phyloP scores from a whole-genome alignment of 2,329 filamentous ascomycete species.

The Phaeosphaeriaceae sp. region DNA sequence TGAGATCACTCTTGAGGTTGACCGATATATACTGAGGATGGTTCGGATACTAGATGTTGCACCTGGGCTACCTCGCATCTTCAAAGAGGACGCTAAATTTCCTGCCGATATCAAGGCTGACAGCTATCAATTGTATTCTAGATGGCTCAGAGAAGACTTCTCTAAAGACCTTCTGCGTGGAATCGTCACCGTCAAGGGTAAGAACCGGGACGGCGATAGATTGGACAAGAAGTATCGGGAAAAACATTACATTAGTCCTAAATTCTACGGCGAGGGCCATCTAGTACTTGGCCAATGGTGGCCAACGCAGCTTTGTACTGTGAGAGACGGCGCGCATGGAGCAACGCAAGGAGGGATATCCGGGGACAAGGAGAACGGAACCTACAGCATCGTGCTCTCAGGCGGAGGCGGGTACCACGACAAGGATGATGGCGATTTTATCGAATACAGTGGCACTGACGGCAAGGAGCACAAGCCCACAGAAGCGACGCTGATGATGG shows the following conservation, averaged over 20 bases:
- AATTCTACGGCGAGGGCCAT: conserved; percentile 48
- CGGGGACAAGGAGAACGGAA: conserved; percentile 54
- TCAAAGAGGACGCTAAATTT: conserved; percentile 39
- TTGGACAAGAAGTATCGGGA: conserved; percentile 31
- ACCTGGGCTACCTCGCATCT: conserved; percentile 51
- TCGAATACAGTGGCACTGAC: conserved; percentile 62
- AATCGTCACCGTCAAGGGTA: conserved; percentile 36
- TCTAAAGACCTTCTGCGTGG: conserved; percentile 56
- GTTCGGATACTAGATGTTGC: conserved; percentile 44
- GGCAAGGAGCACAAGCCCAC: conserved; percentile 38
- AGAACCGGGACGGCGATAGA: conserved; percentile 31
- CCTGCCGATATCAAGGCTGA: conserved; percentile 58
- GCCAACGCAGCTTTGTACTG: conserved; percentile 58
- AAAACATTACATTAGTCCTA: conserved; percentile 23
- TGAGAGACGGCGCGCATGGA: conserved; percentile 63
- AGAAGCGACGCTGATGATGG: conserved; percentile 52
- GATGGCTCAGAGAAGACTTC: conserved; percentile 53
- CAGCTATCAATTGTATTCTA: conserved; percentile 53
- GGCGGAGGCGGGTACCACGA: conserved; percentile 56
- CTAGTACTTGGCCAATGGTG: conserved; percentile 61
- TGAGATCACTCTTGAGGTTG: conserved; percentile 43
- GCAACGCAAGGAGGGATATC: conserved; percentile 55
- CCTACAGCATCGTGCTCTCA: conserved; percentile 63
- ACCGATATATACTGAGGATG: conserved; percentile 39
- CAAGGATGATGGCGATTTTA: conserved; percentile 56